Conservation (phyloP, 768 basidiomycete species). For the Tephrocybe sp. region DNA sequence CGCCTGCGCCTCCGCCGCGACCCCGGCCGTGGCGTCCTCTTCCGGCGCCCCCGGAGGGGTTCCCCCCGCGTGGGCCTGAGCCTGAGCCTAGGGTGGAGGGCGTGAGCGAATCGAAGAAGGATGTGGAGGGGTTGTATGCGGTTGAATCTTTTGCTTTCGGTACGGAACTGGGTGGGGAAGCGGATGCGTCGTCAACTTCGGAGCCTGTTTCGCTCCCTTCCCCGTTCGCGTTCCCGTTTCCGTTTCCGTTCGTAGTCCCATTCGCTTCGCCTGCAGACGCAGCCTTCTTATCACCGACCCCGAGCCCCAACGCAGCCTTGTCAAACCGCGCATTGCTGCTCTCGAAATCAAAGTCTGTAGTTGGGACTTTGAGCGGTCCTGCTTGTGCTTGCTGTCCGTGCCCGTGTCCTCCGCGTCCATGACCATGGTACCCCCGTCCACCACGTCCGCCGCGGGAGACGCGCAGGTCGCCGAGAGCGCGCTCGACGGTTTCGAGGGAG, state of each 20-base stretch:
- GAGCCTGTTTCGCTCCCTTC: conserved; percentile 18
- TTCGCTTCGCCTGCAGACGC: neutral
- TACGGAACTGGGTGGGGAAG: neutral
- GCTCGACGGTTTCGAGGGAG: conserved; percentile 64
- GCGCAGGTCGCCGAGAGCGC: conserved; percentile 50
- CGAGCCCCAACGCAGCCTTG: conserved; percentile 54
- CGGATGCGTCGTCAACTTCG: conserved; percentile 19
- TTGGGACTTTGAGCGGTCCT: conserved; percentile 59
- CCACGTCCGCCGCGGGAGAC: conserved; percentile 27
- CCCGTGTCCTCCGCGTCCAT: conserved; percentile 21
- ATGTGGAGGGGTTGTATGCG: conserved; percentile 75
- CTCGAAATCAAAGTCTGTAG: conserved; percentile 81
- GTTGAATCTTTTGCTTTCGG: conserved; percentile 30
- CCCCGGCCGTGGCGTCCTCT: conserved; percentile 13
- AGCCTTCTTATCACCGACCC: conserved; percentile 9
- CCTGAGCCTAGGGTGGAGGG: conserved; percentile 9
- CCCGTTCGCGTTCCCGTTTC: conserved; percentile 25
- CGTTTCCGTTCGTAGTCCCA: conserved; percentile 18
- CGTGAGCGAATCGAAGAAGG: conserved; percentile 77
- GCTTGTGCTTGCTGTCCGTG: conserved; percentile 9
- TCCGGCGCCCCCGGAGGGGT: neutral
- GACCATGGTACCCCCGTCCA: conserved; percentile 3
- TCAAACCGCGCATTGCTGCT: conserved; percentile 78
- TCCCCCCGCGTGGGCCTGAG: too few relatives aligned
- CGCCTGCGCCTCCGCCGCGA: conserved; percentile 25